phyloP scores from a whole-genome alignment of 2,329 filamentous ascomycete genomes.

The Thelonectria rubi region DNA sequence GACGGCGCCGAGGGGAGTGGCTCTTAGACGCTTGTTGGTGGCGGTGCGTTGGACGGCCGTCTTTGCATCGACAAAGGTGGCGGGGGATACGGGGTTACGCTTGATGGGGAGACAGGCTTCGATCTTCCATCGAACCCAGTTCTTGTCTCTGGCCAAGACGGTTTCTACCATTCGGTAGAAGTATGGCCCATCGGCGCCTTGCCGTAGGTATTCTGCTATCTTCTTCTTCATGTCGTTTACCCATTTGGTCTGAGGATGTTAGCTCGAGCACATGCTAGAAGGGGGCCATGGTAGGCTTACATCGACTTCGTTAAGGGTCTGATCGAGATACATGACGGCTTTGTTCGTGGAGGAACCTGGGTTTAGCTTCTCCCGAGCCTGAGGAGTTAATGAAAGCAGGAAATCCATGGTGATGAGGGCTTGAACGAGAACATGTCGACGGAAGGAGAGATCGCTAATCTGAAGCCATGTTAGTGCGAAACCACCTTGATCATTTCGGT shows the following conservation, averaged over 20 bases:
- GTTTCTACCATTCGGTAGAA: constrained; percentile 98
- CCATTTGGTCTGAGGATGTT: constrained; percentile 75
- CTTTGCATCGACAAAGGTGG: constrained; percentile 76
- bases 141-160: constrained; percentile 93
- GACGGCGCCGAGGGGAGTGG: constrained; percentile 75
- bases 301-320: constrained; percentile 80
- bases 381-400: constrained; percentile 85
- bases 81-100: constrained; percentile 72
- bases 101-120: constrained; percentile 92
- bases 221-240: constrained; percentile 77
- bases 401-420: constrained; percentile 95
- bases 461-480: constrained; percentile 12
- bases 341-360: constrained; percentile 77
- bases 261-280: constrained; percentile 5
- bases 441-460: constrained; percentile 94
- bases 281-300: constrained; percentile 58
- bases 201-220: constrained; percentile 85
- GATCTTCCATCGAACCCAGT: constrained; percentile 99
- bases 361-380: constrained; percentile 81
- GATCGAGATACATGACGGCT: constrained; percentile 82
- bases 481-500: too few relatives aligned
- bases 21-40: constrained; percentile 74
- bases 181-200: constrained; percentile 84
- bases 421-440: constrained; percentile 93
- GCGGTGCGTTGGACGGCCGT: constrained; percentile 71